These are phyloP conservation scores for Fusarium tjaetaba DNA, from an alignment of 2,329 filamentous ascomycete species.

Conservation along the genomic window DNA sequence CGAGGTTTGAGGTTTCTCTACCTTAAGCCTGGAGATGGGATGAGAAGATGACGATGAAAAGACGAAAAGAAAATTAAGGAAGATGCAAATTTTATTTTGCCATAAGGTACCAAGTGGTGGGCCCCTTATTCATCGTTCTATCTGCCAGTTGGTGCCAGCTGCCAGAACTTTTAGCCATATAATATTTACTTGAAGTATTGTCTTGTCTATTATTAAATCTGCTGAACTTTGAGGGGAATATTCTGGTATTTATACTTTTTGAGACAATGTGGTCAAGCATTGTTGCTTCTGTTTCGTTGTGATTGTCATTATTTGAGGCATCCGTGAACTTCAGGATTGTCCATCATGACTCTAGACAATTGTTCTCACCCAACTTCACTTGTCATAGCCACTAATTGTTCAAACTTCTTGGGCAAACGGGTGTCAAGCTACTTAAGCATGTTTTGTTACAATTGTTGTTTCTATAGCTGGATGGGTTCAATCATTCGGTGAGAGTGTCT, in stretches of 20 bases:
- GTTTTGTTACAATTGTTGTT: neutral
- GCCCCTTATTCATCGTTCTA: neutral
- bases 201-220: neutral
- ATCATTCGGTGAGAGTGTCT: neutral
- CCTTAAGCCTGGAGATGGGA: too few species aligned
- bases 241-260: neutral
- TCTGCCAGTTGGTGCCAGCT: neutral
- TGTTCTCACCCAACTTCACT: rapidly evolving
- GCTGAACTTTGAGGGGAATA: rapidly evolving
- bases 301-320: neutral
- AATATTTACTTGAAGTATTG: neutral
- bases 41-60: neutral
- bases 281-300: neutral
- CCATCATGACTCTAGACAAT: neutral
- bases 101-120: neutral
- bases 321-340: neutral
- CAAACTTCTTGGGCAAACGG: neutral
- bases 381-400: neutral
- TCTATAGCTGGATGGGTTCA: too few species aligned
- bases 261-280: neutral
- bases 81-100: neutral
- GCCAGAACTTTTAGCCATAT: neutral
- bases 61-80: neutral
- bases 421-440: neutral
- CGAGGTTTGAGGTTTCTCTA: too few species aligned